A percentile compares a stretch with the other conserved stretches of the same genome.
These are phyloP conservation scores for Monosporascus sp. DNA, from an alignment of 2,329 filamentous ascomycete genomes.

Conservation along the genomic window DNA sequence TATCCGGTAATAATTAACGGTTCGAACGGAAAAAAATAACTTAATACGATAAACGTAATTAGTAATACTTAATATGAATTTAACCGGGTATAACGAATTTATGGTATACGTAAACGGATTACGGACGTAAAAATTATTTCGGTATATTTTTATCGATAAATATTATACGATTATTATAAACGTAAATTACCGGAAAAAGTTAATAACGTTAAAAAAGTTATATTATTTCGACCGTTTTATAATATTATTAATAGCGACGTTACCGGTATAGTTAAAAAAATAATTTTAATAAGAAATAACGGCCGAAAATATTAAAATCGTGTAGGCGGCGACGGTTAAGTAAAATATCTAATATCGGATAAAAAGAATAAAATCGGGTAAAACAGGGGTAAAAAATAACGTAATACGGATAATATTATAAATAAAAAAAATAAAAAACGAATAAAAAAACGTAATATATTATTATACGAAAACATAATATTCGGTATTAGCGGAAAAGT, in stretches of 20 bases:
- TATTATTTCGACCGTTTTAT: not conserved
- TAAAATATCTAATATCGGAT: too few relatives aligned
- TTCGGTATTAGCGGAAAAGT: not conserved
- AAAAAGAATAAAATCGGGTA: too few relatives aligned
- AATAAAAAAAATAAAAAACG: not conserved
- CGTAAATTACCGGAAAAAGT: not conserved
- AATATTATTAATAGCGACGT: not conserved
- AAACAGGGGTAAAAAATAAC: too few relatives aligned
- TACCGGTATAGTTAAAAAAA: not conserved
- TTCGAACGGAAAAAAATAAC: not conserved
- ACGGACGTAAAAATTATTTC: not conserved
- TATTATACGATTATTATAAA: conserved; percentile 2
- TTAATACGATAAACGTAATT: not conserved
- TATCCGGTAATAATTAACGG: not conserved
- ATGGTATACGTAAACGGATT: not conserved
- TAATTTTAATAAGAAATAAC: not conserved
- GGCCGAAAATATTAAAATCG: not conserved
- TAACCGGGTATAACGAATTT: not conserved
- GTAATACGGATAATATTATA: too few relatives aligned
- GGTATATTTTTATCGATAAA: conserved; percentile 2
- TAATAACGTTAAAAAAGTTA: not conserved
- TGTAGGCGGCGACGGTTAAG: not conserved
- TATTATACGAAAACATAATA: too few relatives aligned
- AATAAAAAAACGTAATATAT: too few relatives aligned
- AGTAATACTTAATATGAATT: not conserved